Percentiles rank a stretch among this genome's conserved stretches.
Evolutionary conservation across 495 filamentous ascomycete species (phyloP).

Genomic region (Aspergillus sclerotioniger): DNA sequence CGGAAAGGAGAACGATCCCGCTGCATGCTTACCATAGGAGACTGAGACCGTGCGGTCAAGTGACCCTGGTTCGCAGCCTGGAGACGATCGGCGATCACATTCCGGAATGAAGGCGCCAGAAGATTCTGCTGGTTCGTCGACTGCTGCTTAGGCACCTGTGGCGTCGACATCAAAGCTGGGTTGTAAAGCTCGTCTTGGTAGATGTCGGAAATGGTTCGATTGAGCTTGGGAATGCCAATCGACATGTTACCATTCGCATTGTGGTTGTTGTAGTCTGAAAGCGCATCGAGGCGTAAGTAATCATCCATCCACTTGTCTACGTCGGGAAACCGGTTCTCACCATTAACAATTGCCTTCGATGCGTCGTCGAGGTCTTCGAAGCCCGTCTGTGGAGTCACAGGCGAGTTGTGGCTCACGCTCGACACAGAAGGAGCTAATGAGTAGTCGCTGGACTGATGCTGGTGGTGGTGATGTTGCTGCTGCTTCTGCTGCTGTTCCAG

Average conservation of each 20-base stretch:
- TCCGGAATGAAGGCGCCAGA: conserved; percentile 56
- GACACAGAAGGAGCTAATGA: conserved; percentile 55
- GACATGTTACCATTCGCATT: conserved; percentile 32
- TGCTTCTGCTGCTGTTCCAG: conserved; percentile 51
- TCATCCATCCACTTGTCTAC: conserved; percentile 56
- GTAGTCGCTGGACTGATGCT: conserved; percentile 37
- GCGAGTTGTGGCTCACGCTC: conserved; percentile 54
- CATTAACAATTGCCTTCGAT: conserved; percentile 44
- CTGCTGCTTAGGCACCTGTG: conserved; percentile 39
- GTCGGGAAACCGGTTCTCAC: conserved; percentile 48
- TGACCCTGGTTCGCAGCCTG: conserved; percentile 76
- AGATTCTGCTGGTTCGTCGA: conserved; percentile 35
- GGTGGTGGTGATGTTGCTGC: conserved; percentile 29
- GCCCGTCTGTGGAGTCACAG: conserved; percentile 55
- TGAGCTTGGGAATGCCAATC: conserved; percentile 69
- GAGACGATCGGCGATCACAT: conserved; percentile 69
- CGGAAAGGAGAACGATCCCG: conserved; percentile 84
- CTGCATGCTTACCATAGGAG: conserved; percentile 50
- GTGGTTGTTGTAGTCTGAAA: conserved; percentile 43
- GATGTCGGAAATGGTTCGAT: conserved; percentile 81
- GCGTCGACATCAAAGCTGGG: conserved; percentile 56
- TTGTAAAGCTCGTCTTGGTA: conserved; percentile 85
- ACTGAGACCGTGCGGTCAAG: conserved; percentile 58
- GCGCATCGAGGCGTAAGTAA: conserved; percentile 57
- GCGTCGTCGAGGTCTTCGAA: conserved; percentile 54